Evolutionary conservation across 2,329 filamentous ascomycete genomes (phyloP).

Genomic region (Dothistroma septosporum): DNA sequence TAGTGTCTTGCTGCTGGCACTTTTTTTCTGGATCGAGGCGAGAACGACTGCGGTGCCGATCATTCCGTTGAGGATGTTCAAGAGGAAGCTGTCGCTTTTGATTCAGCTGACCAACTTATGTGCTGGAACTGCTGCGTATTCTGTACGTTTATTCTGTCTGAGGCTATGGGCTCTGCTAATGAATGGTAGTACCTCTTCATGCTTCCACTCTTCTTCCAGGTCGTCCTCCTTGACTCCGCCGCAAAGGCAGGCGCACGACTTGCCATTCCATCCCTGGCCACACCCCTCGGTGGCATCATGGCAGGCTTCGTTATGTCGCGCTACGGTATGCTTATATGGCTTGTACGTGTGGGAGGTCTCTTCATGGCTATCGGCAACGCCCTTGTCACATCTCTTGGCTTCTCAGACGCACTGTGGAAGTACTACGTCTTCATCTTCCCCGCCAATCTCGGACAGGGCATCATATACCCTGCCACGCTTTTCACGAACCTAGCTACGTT

Average conservation of each 20-base stretch:
- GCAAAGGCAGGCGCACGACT: constrained; percentile 44
- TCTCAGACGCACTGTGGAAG: constrained; percentile 44
- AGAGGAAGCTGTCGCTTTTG: constrained; percentile 52
- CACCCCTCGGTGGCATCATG: constrained; percentile 43
- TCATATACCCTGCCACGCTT: constrained; percentile 48
- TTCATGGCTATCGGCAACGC: constrained; percentile 46
- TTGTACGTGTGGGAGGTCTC: constrained; percentile 40
- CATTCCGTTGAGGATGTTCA: constrained; percentile 51
- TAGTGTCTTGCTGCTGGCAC: constrained; percentile 37
- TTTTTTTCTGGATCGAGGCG: constrained; percentile 41
- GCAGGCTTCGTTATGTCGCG: constrained; percentile 47
- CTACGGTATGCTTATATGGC: constrained; percentile 42
- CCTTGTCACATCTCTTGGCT: constrained; percentile 40
- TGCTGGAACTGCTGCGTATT: constrained; percentile 59
- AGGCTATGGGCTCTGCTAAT: background rate
- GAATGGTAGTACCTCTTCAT: constrained; percentile 43
- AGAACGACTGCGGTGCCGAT: constrained; percentile 42
- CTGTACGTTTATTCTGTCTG: constrained; percentile 43
- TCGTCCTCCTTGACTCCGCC: constrained; percentile 58
- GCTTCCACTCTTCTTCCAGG: constrained; percentile 56
- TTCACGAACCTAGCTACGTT: constrained; percentile 62
- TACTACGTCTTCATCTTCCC: constrained; percentile 45
- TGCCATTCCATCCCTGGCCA: constrained; percentile 45
- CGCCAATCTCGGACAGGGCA: constrained; percentile 46
- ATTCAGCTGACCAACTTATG: constrained; percentile 58